Conservation (phyloP, 2,329 filamentous ascomycete genomes). For the Trichoderma sp. region DNA sequence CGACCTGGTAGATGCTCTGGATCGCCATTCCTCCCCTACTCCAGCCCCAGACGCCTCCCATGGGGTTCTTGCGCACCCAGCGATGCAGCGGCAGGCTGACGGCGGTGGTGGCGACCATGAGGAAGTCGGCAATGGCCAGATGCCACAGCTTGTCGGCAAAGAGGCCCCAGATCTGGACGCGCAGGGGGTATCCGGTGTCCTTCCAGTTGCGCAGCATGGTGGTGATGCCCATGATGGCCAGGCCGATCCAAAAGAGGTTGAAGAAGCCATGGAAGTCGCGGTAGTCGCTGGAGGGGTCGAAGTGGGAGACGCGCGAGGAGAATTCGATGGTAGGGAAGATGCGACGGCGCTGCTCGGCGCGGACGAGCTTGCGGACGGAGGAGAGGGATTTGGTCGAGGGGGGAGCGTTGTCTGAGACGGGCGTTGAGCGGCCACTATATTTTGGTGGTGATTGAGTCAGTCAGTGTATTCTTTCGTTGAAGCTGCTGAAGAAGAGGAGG, state of each 20-base stretch:
- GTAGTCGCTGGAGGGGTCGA: constrained; percentile 89
- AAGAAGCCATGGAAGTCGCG: constrained; percentile 97
- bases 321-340: constrained; percentile 94
- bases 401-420: constrained; percentile 84
- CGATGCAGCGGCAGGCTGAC: constrained; percentile 72
- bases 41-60: constrained; percentile 65
- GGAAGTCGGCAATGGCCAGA: constrained; percentile 74
- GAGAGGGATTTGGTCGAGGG: constrained; percentile 86
- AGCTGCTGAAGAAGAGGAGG: too few relatives aligned
- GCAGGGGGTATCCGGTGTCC: constrained; percentile 84
- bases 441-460: constrained; percentile 16
- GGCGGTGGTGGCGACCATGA: constrained; percentile 77
- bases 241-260: constrained; percentile 94
- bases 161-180: constrained; percentile 81
- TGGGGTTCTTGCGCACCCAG: constrained; percentile 54
- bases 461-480: background rate
- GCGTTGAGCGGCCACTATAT: constrained; percentile 74
- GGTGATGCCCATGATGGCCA: constrained; percentile 95
- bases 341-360: constrained; percentile 75
- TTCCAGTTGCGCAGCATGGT: constrained; percentile 91
- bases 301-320: constrained; percentile 86
- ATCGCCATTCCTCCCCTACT: constrained; percentile 70
- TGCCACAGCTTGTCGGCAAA: constrained; percentile 89
- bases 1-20: constrained; percentile 76
- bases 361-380: constrained; percentile 76